These are phyloP conservation scores for Pleurotus sapidus DNA, from an alignment of 768 basidiomycete genomes.

Conservation along the genomic window DNA sequence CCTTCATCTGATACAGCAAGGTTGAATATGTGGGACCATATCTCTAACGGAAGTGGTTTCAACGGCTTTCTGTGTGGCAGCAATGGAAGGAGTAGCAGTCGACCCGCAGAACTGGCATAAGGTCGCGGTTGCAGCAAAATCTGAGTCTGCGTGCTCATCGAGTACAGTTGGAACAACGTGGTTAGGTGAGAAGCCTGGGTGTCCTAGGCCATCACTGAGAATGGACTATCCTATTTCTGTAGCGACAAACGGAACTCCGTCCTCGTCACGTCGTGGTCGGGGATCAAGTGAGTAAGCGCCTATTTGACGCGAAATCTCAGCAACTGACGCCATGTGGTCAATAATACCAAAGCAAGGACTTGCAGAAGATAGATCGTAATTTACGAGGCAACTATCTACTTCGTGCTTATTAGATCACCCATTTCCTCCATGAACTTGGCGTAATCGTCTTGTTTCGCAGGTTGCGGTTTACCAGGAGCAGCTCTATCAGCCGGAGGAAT, in stretches of 20 bases:
- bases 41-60: conserved; percentile 61
- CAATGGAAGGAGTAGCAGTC: conserved; percentile 65
- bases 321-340: neutral
- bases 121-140: conserved; percentile 68
- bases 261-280: neutral
- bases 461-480: conserved; percentile 14
- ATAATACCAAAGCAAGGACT: conserved; percentile 1
- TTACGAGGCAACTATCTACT: conserved; percentile 8
- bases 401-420: conserved; percentile 56
- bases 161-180: neutral
- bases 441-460: conserved; percentile 64
- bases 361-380: neutral
- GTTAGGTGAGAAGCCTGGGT: neutral
- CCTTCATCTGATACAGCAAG: conserved; percentile 26
- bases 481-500: too few relatives aligned
- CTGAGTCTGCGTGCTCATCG: conserved; percentile 29
- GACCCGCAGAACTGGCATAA: conserved; percentile 55
- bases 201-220: neutral
- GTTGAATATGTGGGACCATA: conserved; percentile 66
- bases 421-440: conserved; percentile 76
- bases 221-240: neutral
- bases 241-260: conserved; percentile 4
- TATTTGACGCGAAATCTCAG: neutral
- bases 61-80: conserved; percentile 51
- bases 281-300: neutral